Conservation (phyloP, 75 land plant species). For the Cryptomeria japonica region DNA sequence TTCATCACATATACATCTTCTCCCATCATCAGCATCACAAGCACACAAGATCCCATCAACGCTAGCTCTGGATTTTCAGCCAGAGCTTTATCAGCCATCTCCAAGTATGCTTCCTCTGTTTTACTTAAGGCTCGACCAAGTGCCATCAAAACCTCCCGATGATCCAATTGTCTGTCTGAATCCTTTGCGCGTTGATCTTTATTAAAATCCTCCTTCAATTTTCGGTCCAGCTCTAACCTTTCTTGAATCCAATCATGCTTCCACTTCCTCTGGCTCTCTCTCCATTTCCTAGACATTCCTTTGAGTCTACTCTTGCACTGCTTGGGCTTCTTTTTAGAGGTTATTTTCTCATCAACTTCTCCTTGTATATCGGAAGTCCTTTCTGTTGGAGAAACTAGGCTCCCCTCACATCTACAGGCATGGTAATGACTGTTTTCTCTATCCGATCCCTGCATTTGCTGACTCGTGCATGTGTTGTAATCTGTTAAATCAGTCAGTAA, state of each 20-base stretch:
- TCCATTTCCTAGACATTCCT: slow-evolving; percentile 13
- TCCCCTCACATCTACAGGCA: background rate
- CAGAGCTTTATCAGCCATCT: slow-evolving; percentile 74
- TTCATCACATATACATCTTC: slow-evolving; percentile 96
- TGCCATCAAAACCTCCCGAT: slow-evolving; percentile 61
- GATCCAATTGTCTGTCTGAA: slow-evolving; percentile 33
- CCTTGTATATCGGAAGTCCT: background rate
- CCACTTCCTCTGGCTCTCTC: slow-evolving; percentile 61
- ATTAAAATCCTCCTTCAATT: slow-evolving; percentile 35
- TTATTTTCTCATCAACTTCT: slow-evolving; percentile 3
- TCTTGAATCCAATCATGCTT: slow-evolving; percentile 61
- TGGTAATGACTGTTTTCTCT: background rate
- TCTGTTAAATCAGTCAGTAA: background rate
- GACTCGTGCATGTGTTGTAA: background rate
- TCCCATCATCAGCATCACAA: slow-evolving; percentile 98
- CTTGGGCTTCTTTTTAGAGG: background rate
- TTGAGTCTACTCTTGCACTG: background rate
- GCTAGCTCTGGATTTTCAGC: slow-evolving; percentile 89
- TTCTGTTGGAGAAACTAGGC: background rate
- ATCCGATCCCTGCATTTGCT: background rate
- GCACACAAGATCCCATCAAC: slow-evolving; percentile 96
- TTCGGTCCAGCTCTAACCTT: slow-evolving; percentile 48
- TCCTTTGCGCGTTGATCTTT: slow-evolving; percentile 12
- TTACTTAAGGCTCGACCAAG: slow-evolving; percentile 44
- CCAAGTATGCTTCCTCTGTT: slow-evolving; percentile 82